Conservation (phyloP, 2,329 filamentous ascomycete genomes). For the Tolypocladium sp. region DNA sequence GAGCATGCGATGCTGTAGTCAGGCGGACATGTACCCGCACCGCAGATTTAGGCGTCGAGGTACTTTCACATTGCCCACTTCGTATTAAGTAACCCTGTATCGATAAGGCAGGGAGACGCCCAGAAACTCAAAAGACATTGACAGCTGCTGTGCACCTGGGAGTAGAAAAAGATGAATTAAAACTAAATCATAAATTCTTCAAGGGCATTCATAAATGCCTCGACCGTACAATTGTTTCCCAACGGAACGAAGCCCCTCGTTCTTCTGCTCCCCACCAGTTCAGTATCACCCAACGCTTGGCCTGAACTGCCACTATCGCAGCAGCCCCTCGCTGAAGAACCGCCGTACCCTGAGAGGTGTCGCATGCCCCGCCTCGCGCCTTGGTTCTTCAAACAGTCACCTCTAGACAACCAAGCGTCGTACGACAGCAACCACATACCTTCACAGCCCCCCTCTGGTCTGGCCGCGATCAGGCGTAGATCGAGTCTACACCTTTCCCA, state of each 20-base stretch:
- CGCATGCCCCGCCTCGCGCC: neutral
- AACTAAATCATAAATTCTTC: neutral
- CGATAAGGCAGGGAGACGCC: neutral
- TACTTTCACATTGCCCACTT: neutral
- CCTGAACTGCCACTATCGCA: neutral
- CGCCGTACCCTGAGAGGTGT: neutral
- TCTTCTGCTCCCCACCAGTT: neutral
- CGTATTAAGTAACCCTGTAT: neutral
- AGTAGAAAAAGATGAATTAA: too few species aligned
- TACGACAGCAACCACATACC: neutral
- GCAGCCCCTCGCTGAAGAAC: neutral
- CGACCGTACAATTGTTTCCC: neutral
- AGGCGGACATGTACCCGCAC: neutral
- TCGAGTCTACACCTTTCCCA: neutral
- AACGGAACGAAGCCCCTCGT: neutral
- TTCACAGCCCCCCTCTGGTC: neutral
- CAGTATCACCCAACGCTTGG: neutral
- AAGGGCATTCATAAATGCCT: too few species aligned
- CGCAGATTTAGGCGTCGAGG: neutral
- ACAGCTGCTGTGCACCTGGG: neutral
- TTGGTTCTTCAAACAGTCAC: neutral
- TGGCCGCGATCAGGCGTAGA: neutral
- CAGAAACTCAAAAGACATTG: neutral
- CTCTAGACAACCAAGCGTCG: neutral
- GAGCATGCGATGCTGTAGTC: neutral